Evolutionary conservation across 768 basidiomycete species (phyloP).

Genomic region (Mycena polygramma): DNA sequence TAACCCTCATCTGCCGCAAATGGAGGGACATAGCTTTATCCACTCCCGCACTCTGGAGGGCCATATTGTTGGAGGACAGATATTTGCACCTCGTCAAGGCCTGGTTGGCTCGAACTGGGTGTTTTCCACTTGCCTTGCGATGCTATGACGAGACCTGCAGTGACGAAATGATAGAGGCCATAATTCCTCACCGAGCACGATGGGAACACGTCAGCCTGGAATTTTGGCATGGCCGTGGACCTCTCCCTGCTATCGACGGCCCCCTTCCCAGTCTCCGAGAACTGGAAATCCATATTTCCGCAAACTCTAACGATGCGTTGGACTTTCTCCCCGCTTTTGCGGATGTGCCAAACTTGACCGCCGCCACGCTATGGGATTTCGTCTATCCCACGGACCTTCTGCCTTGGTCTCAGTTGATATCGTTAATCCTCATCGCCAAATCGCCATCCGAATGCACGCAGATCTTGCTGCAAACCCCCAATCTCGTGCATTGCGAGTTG

Average conservation of each 20-base stretch:
- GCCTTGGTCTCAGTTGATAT: background rate
- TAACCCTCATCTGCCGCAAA: background rate
- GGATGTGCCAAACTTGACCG: background rate
- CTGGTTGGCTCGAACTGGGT: background rate
- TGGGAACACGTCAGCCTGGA: background rate
- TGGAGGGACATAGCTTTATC: background rate
- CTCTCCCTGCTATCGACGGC: background rate
- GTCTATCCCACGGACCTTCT: background rate
- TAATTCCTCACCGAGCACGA: background rate
- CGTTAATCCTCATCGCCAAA: background rate
- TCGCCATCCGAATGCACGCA: background rate
- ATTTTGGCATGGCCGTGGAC: background rate
- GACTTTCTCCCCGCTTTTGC: background rate
- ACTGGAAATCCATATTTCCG: background rate
- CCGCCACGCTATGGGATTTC: background rate
- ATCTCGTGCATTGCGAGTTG: background rate
- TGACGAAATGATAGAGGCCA: background rate
- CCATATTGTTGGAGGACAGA: background rate
- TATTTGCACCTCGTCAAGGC: background rate
- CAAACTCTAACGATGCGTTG: no score
- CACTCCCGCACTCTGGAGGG: background rate
- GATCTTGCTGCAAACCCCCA: background rate
- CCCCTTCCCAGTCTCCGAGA: background rate
- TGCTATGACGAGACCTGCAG: background rate
- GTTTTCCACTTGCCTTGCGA: background rate